Conservation (phyloP, 2,329 filamentous ascomycete species). For the Trichoderma sp. region DNA sequence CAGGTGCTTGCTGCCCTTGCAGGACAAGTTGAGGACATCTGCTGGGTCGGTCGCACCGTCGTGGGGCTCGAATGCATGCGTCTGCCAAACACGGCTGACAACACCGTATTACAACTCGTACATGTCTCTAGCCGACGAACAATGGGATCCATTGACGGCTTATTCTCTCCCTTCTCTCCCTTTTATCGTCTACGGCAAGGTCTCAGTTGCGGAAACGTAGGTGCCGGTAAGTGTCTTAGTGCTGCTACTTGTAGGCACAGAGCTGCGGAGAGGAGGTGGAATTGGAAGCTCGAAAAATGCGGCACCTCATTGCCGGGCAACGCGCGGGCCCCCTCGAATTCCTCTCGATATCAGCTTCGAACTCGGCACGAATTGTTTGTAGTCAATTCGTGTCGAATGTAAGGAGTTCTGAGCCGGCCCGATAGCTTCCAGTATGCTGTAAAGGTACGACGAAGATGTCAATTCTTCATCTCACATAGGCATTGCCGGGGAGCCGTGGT, state of each 20-base stretch:
- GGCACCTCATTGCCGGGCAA: conserved; percentile 3
- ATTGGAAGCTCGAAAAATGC: neutral
- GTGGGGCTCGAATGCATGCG: neutral
- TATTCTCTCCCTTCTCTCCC: neutral
- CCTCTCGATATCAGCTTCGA: neutral
- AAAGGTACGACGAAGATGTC: neutral
- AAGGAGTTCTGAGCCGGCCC: neutral
- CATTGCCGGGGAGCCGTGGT: neutral
- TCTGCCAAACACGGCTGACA: neutral
- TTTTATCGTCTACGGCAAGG: neutral
- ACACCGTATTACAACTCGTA: neutral
- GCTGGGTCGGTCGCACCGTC: conserved; percentile 6
- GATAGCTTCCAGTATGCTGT: neutral
- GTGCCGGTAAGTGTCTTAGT: neutral
- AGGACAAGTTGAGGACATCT: conserved; percentile 1
- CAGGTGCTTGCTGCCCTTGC: conserved; percentile 16
- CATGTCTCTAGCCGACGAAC: neutral
- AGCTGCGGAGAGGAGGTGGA: neutral
- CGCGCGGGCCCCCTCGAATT: neutral
- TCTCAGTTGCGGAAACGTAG: neutral
- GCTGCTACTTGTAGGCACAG: neutral
- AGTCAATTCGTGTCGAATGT: neutral
- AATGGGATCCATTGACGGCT: neutral
- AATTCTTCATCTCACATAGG: neutral
- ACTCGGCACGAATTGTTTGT: neutral